These are phyloP conservation scores for Neobulgaria alba DNA, from an alignment of 2,329 filamentous ascomycete species.

Conservation along the genomic window DNA sequence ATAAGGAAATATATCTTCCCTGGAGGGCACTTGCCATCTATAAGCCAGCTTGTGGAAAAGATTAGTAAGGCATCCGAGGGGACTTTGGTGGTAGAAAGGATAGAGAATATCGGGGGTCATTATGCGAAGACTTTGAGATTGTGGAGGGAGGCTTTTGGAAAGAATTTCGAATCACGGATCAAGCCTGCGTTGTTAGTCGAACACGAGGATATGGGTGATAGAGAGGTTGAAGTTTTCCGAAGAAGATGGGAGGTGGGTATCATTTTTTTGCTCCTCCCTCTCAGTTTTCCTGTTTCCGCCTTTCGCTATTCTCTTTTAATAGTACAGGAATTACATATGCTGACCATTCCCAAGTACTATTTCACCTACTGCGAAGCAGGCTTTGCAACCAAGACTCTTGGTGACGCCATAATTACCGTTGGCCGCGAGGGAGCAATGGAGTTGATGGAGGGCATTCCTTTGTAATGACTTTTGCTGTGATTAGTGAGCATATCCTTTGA, in stretches of 20 bases:
- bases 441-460: slow-evolving; percentile 61
- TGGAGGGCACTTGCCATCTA: slow-evolving; percentile 60
- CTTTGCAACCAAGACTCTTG: slow-evolving; percentile 62
- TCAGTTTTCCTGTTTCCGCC: neutral
- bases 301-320: neutral
- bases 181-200: slow-evolving; percentile 49
- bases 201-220: slow-evolving; percentile 49
- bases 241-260: slow-evolving; percentile 62
- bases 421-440: slow-evolving; percentile 43
- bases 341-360: slow-evolving; percentile 49
- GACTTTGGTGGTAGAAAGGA: slow-evolving; percentile 54
- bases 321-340: neutral
- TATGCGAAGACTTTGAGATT: slow-evolving; percentile 61
- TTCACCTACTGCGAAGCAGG: slow-evolving; percentile 69
- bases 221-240: slow-evolving; percentile 57
- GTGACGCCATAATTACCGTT: slow-evolving; percentile 65
- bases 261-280: neutral
- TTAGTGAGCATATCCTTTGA: slow-evolving; percentile 5
- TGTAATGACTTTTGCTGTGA: slow-evolving; percentile 33
- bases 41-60: slow-evolving; percentile 46
- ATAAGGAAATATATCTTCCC: slow-evolving; percentile 73
- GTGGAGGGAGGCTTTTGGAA: slow-evolving; percentile 59
- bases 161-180: slow-evolving; percentile 53
- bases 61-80: slow-evolving; percentile 53
- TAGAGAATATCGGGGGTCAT: slow-evolving; percentile 68